Evolutionary conservation across 768 basidiomycete species (phyloP).

Genomic region (Phaeotremella fagi): DNA sequence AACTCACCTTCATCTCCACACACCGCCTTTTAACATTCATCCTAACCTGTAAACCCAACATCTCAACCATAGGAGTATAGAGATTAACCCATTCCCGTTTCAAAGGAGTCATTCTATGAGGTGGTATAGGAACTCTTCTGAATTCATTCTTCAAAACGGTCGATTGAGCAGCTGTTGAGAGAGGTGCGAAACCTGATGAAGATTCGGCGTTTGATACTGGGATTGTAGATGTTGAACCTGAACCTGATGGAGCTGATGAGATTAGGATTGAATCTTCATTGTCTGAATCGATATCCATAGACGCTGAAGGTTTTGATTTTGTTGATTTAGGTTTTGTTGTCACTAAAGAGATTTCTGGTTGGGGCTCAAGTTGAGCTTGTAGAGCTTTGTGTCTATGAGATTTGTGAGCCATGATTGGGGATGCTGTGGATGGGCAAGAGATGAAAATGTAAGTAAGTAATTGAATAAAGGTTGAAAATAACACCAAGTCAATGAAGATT

Average conservation of each 20-base stretch:
- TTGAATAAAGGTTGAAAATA: not conserved
- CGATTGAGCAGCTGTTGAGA: constrained; percentile 57
- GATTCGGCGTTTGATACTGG: constrained; percentile 50
- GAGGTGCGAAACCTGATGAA: constrained; percentile 66
- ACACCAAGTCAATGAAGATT: too few species aligned
- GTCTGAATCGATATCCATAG: constrained; percentile 41
- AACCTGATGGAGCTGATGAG: constrained; percentile 45
- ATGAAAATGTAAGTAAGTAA: not conserved
- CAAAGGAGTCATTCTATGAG: constrained; percentile 93
- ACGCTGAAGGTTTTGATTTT: constrained; percentile 1
- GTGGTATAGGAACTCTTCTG: constrained; percentile 85
- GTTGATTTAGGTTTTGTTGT: constrained; percentile 21
- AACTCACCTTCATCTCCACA: constrained; percentile 84
- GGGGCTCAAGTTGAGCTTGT: constrained; percentile 43
- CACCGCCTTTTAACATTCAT: constrained; percentile 89
- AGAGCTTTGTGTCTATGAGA: constrained; percentile 48
- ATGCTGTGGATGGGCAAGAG: not conserved
- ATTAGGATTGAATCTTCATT: constrained; percentile 65
- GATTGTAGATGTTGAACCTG: constrained; percentile 1
- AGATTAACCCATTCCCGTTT: constrained; percentile 95
- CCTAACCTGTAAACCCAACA: constrained; percentile 87
- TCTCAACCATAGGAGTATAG: constrained; percentile 91
- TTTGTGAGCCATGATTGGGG: constrained; percentile 41
- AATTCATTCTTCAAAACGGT: constrained; percentile 70
- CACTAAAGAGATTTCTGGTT: constrained; percentile 40